Percentiles rank a stretch among this genome's conserved stretches.
These are phyloP conservation scores for Claviceps monticola DNA, from an alignment of 2,329 filamentous ascomycete species.

Conservation along the genomic window DNA sequence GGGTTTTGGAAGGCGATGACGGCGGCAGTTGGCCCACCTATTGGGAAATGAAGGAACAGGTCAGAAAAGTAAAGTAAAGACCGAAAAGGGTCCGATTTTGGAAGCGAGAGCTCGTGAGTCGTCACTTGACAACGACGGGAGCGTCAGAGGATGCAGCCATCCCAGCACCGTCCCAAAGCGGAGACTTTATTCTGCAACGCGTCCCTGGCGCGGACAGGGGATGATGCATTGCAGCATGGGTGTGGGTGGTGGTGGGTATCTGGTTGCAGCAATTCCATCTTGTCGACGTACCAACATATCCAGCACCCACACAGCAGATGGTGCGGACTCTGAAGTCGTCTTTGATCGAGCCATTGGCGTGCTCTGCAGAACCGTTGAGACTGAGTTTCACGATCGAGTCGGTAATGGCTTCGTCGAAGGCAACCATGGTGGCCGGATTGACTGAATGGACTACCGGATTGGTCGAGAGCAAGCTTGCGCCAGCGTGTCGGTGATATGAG, in stretches of 20 bases:
- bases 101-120: background rate
- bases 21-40: constrained; percentile 61
- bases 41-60: background rate
- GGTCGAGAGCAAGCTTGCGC: background rate
- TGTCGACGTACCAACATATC: constrained; percentile 54
- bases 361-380: constrained; percentile 18
- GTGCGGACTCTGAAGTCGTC: constrained; percentile 31
- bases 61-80: background rate
- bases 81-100: background rate
- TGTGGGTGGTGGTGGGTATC: background rate
- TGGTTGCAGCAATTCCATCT: background rate
- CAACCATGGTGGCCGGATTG: constrained; percentile 9
- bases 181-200: background rate
- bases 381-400: constrained; percentile 18
- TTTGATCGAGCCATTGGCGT: constrained; percentile 16
- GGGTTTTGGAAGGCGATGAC: constrained; percentile 64
- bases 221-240: background rate
- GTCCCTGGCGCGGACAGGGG: background rate
- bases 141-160: background rate
- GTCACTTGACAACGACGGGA: background rate
- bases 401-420: constrained; percentile 11
- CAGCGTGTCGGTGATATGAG: background rate
- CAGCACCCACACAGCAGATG: constrained; percentile 62
- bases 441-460: background rate
- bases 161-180: background rate